phyloP scores from a whole-genome alignment of 2,329 filamentous ascomycete species.

The Calonectria fujianensis region DNA sequence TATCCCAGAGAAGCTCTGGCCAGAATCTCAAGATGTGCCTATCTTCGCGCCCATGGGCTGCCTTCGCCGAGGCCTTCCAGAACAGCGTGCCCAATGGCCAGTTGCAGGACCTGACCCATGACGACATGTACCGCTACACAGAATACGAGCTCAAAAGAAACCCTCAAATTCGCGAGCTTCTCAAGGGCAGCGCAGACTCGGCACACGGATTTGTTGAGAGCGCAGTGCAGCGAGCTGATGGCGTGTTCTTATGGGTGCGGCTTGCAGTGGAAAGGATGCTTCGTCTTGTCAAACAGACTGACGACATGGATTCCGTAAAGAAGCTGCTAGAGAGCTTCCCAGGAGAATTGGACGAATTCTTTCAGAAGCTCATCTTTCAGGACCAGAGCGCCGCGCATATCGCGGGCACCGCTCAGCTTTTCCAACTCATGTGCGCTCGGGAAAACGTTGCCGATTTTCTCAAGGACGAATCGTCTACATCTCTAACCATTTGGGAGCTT shows the following conservation, averaged over 20 bases:
- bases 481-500: conserved; percentile 59
- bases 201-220: conserved; percentile 39
- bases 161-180: conserved; percentile 34
- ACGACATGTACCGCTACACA: conserved; percentile 55
- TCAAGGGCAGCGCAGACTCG: conserved; percentile 35
- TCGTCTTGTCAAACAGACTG: conserved; percentile 35
- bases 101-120: conserved; percentile 54
- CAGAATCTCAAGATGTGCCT: conserved; percentile 57
- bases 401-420: conserved; percentile 52
- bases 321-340: conserved; percentile 48
- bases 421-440: conserved; percentile 57
- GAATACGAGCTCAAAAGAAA: conserved; percentile 47
- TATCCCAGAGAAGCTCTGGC: conserved; percentile 43
- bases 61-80: conserved; percentile 54
- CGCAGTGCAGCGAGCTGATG: conserved; percentile 53
- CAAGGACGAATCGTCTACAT: conserved; percentile 56
- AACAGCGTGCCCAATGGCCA: conserved; percentile 51
- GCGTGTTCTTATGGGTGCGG: conserved; percentile 60
- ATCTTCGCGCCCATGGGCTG: conserved; percentile 58
- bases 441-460: conserved; percentile 59
- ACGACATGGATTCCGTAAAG: conserved; percentile 31
- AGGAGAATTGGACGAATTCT: conserved; percentile 55
- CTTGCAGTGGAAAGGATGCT: conserved; percentile 57
- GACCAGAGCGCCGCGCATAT: conserved; percentile 48
- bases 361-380: conserved; percentile 57